Percentiles rank a stretch among this genome's conserved stretches.
Conservation (phyloP, 1,284 basidiomycete genomes). For the Ustilago curta region DNA sequence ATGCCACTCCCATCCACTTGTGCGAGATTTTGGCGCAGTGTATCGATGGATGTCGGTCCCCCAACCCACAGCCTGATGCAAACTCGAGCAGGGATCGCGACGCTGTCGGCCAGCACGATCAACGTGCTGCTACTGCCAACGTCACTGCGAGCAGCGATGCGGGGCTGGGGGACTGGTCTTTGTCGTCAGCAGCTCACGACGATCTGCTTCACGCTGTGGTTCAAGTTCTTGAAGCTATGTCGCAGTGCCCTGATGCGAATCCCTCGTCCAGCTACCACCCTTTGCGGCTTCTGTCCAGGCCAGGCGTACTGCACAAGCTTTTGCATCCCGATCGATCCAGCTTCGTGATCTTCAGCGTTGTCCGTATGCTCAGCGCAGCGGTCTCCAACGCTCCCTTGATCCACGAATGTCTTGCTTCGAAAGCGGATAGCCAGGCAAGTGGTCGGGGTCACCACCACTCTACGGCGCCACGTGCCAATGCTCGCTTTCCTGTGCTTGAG, state of each 20-base stretch:
- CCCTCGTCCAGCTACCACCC: conserved; percentile 18
- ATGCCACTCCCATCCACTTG: conserved; percentile 31
- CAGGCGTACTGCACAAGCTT: conserved; percentile 37
- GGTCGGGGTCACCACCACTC: conserved; percentile 5
- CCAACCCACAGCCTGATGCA: not conserved
- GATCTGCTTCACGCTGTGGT: conserved; percentile 33
- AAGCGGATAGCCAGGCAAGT: not conserved
- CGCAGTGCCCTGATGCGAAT: conserved; percentile 17
- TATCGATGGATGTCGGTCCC: conserved; percentile 29
- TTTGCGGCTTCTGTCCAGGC: conserved; percentile 21
- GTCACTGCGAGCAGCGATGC: not conserved
- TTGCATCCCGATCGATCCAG: conserved; percentile 32
- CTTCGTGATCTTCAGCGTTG: conserved; percentile 21
- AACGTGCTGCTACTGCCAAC: not conserved
- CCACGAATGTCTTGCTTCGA: conserved; percentile 43
- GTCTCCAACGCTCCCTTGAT: conserved; percentile 37
- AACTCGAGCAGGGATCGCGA: not conserved
- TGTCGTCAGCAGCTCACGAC: conserved; percentile 30
- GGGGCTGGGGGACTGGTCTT: conserved; percentile 8
- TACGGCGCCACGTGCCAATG: conserved; percentile 15
- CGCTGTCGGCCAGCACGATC: not conserved
- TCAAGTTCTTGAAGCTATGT: conserved; percentile 31
- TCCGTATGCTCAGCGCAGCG: conserved; percentile 31
- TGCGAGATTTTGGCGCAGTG: conserved; percentile 42
- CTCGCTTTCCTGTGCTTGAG: conserved; percentile 55